These are phyloP conservation scores for Candida easanensis DNA, from an alignment of 805 yeast genomes.

Conservation along the genomic window DNA sequence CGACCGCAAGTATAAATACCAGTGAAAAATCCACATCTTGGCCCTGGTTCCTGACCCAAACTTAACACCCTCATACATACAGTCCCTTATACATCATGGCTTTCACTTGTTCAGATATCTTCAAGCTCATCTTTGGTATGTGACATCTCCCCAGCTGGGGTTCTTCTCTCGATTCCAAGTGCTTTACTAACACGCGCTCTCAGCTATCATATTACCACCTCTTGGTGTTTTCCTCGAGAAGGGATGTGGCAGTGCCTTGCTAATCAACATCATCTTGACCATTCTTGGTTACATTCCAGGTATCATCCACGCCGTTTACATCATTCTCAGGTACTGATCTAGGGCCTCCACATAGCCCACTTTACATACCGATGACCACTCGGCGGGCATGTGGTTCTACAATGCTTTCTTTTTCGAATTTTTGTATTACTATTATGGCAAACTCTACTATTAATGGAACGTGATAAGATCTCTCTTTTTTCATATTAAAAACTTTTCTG, in stretches of 20 bases:
- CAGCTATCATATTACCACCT: constrained; percentile 53
- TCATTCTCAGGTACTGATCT: constrained; percentile 34
- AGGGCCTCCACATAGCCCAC: not conserved
- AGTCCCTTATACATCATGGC: constrained; percentile 33
- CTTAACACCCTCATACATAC: not conserved
- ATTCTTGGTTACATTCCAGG: constrained; percentile 74
- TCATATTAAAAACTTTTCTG: too few relatives aligned
- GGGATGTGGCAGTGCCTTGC: constrained; percentile 38
- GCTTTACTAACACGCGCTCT: not conserved
- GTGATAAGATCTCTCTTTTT: too few relatives aligned
- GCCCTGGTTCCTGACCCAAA: not conserved
- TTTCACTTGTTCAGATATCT: constrained; percentile 45
- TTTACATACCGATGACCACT: too few relatives aligned
- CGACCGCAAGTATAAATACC: not conserved
- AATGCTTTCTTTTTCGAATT: too few relatives aligned
- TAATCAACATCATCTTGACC: constrained; percentile 55
- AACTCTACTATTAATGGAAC: too few relatives aligned
- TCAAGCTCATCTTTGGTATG: constrained; percentile 39
- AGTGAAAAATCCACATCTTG: not conserved
- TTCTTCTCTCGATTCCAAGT: not conserved
- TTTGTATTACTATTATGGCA: too few relatives aligned
- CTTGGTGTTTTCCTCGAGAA: constrained; percentile 54
- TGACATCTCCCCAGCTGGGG: not conserved
- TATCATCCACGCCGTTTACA: constrained; percentile 56
- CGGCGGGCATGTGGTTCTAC: too few relatives aligned